Evolutionary conservation across 2,329 filamentous ascomycete species (phyloP), one percentile per base, ranked within the genome.

Genomic region (Dothidotthia symphoricarpi): DNA sequence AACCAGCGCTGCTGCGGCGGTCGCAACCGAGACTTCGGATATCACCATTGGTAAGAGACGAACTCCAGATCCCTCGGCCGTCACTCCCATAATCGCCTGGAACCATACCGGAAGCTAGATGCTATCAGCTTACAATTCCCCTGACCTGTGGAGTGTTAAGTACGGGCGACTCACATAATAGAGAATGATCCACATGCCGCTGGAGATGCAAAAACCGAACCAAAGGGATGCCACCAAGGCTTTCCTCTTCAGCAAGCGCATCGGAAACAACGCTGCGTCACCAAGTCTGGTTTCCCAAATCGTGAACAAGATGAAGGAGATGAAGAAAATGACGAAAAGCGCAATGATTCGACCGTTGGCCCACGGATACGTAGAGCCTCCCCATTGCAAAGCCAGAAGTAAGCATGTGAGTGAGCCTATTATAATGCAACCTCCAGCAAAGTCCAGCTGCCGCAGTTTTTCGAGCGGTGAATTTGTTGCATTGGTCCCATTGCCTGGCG

Each of bases 271-370:
- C 4, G 53, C 53, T 10, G 34, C 46, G 38, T 1, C 14, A 34
- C n/a, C 28, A 32, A 7, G 49, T 38, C 26, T 57, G 51, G 10
- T 42, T 50, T 4, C 50, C 44, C 19, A 71, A n/a, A n/a, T n/a
- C n/a, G n/a, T 41, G 46, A 77, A 78, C 3, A 40, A 49, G 25
- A 68, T 39, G 16, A 74, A 38, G 3, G 75, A 57, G n/a, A 71
- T 44, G 6, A 45, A 53, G 6, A 62, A 64, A 3, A 75, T 43
- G 26, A 61, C 54, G 26, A 72, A 45, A 40, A 75, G 59, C 1
- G 63, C 67, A 16, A 76, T 69, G 32, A 76, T 65, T 7, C 68
- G 63, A 0, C 59, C 59, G 32, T 64, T 63, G 29, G 52, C 61
- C 73, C 72, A 75, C 11, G 44, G 22, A 24, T 61, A 59, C 4